Evolutionary conservation across 1,284 basidiomycete genomes (phyloP), one percentile per base, ranked within the genome.

Genomic region (Anthracocystis walkeri): DNA sequence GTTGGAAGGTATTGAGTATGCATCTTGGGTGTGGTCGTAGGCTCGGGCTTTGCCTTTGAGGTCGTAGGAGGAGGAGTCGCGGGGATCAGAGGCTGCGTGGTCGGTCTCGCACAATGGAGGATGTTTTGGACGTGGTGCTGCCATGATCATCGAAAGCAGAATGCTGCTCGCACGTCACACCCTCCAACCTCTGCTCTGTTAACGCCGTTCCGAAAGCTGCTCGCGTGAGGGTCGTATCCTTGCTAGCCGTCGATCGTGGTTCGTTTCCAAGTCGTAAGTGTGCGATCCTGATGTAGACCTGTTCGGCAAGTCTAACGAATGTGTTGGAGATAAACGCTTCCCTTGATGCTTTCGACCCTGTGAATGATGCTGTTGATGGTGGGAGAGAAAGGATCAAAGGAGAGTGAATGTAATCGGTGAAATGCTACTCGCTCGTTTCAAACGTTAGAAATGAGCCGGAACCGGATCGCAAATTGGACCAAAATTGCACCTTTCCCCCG

Each of bases 81-180:
- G 56, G 1, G 68, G 73, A 25, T 75, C 64, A 7, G 67, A 71
- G 20, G 67, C 64, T 23, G 67, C 55, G n/a, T 63, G 48, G 60
- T 76, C 68, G 35, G 68, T 76, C 62, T 76, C 74, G 55, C 74
- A 76, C 58, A 76, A 62, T 63, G 65, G 74, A 25, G 68, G 74
- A 60, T 68, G 74, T n/a, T 51, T 48, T 6, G 71, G 66, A 25
- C 71, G 65, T 57, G 55, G 58, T 29, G 58, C 58, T 23, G 61
- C 51, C 71, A 74, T 74, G 4, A 58, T 20, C 18, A 29, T 50
- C 16, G 23, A 21, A 7, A 12, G 18, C 18, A 23, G 18, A n/a
- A 38, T 27, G 18, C 20, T 25, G 12, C 40, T 41, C 31, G 10
- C 14, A 27, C 52, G 8, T 16, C 29, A 35, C 31, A 11, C 0